These are phyloP conservation scores for button mushroom (Agaricus bisporus) DNA, from an alignment of 768 basidiomycete species.

Conservation along the genomic window DNA sequence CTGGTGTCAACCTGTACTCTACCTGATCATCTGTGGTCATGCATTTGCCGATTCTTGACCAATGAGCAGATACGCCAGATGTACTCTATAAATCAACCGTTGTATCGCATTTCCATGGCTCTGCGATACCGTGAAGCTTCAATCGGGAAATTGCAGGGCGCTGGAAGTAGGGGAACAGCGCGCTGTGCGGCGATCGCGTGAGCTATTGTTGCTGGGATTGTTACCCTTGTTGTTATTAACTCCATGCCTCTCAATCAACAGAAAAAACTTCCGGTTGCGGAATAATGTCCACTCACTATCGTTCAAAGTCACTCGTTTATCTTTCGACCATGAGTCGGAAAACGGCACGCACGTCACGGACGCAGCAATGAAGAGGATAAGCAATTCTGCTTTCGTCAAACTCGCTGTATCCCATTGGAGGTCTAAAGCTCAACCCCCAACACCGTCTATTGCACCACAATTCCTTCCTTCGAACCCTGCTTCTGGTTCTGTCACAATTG, in stretches of 20 bases:
- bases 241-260: neutral
- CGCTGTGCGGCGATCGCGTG: slow-evolving; percentile 2
- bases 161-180: neutral
- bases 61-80: slow-evolving; percentile 6
- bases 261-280: neutral
- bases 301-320: neutral
- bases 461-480: neutral
- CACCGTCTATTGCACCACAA: slow-evolving; percentile 1
- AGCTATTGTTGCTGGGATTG: neutral
- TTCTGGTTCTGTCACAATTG: neutral
- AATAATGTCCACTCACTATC: neutral
- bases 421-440: neutral
- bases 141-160: neutral
- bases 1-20: neutral
- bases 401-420: neutral
- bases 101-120: slow-evolving; percentile 5
- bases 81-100: neutral
- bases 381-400: neutral
- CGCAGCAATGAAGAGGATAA: neutral
- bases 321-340: neutral
- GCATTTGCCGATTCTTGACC: slow-evolving; percentile 4
- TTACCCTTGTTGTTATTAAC: neutral
- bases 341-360: neutral
- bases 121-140: slow-evolving; percentile 1
- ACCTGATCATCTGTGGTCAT: slow-evolving; percentile 1